Evolutionary conservation across 306 rosid species (phyloP).

Genomic region (Cotoneaster glaucophyllus): DNA sequence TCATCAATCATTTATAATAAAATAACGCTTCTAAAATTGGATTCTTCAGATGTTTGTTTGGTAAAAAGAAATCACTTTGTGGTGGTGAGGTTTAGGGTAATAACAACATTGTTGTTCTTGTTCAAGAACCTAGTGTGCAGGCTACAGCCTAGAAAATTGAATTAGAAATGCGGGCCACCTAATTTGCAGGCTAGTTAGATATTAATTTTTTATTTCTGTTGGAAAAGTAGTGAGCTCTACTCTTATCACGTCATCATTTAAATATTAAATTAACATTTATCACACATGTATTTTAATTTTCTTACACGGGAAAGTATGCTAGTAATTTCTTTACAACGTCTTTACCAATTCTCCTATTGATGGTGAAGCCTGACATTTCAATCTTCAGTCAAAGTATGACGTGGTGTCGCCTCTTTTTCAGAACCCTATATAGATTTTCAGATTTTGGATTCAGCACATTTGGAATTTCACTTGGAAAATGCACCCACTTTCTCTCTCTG

Average conservation of each 20-base stretch:
- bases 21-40: background rate
- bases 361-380: background rate
- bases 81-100: background rate
- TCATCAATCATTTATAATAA: background rate
- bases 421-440: background rate
- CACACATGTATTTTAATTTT: too few relatives aligned
- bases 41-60: background rate
- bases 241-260: too few relatives aligned
- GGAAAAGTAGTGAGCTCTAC: too few relatives aligned
- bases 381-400: conserved; percentile 2
- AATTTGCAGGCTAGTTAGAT: background rate
- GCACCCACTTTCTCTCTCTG: too few relatives aligned
- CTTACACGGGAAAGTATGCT: too few relatives aligned
- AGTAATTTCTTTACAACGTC: too few relatives aligned
- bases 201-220: too few relatives aligned
- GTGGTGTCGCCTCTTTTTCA: conserved; percentile 11
- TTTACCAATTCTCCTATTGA: background rate
- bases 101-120: background rate
- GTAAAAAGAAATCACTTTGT: background rate
- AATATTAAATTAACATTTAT: too few relatives aligned
- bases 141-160: background rate
- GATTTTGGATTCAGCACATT: background rate
- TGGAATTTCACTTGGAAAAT: conserved; percentile 33
- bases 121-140: background rate
- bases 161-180: conserved; percentile 1